Base-by-base conservation (phyloP, 768 basidiomycete genomes). In the Chalciporus piperatus region DNA sequence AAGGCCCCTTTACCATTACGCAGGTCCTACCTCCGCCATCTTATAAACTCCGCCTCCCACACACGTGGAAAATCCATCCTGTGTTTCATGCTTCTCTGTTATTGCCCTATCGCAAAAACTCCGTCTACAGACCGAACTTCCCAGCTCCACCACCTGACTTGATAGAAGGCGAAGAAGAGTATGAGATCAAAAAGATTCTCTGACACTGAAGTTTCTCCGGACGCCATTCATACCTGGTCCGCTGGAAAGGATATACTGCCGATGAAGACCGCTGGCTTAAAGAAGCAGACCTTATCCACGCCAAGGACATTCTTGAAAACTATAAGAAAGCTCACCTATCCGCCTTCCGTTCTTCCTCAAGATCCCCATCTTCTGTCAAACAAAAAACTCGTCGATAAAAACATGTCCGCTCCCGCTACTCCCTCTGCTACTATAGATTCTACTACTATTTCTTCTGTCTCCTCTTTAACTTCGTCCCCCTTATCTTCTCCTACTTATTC, bases 111-210 rank as follows among this genome's bases (percentile, higher is more conserved):
- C 3, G 16, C 3, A 28, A 49, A 33, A 49, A 23, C 5, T 3
- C 9, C 12, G 7, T 43, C 0, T 47, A 53, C 12, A 22, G 52
- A 0, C 22, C 23, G 11, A 53, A 53, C 23, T 53, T 38, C 46
- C 14, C 32, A 1, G 20, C 28, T 11, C 22, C 20, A 8, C 39
- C 40, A 6, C 17, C 48, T 13, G 33, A 39, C 14, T n/a, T 33
- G 1, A 20, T 53, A 6, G 4, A 11, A 17, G 32, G n/a, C n/a
- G 35, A 44, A 39, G 52, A 53, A 44, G 41, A 53, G 17, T 53
- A 47, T 9, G 41, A 53, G 13, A n/a, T 48, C 0, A 19, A 48
- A 16, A 7, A 16, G 1, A 53, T 53, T 9, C 6, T 50, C 19
- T 4, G n/a, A 1, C 35, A 50, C n/a, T n/a, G n/a, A n/a, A n/a